These are phyloP conservation scores for Candida lessepsii DNA, from an alignment of 805 yeast genomes.

Conservation along the genomic window DNA sequence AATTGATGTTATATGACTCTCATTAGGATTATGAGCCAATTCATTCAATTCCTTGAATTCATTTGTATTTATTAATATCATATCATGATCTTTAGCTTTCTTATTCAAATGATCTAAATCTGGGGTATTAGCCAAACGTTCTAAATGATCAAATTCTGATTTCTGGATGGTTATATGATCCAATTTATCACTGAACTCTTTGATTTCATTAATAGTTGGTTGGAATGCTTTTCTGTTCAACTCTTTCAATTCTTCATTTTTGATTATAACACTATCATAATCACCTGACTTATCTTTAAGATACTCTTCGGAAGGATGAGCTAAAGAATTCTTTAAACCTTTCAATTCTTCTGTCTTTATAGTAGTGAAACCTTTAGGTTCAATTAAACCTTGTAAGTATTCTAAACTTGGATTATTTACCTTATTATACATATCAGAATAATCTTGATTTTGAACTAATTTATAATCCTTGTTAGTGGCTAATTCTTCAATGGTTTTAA, in stretches of 20 bases:
- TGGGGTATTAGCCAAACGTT: conserved; percentile 9
- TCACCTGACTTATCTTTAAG: conserved; percentile 8
- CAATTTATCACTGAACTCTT: conserved; percentile 9
- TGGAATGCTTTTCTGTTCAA: conserved; percentile 4
- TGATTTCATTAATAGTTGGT: conserved; percentile 12
- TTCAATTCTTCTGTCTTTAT: conserved; percentile 13
- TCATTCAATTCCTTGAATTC: conserved; percentile 18
- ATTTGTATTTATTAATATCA: conserved; percentile 5
- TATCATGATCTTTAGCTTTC: conserved; percentile 5
- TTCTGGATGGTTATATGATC: conserved; percentile 20
- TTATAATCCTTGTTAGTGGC: conserved; percentile 19
- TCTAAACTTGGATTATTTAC: conserved; percentile 22
- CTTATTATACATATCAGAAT: conserved; percentile 12
- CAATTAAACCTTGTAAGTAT: no score
- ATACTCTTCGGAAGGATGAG: conserved; percentile 13
- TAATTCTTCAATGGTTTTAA: conserved; percentile 20
- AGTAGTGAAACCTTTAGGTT: conserved; percentile 7
- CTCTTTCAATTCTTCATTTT: conserved; percentile 1
- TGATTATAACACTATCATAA: conserved; percentile 4
- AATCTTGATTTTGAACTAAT: conserved; percentile 18
- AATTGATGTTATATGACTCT: conserved; percentile 16
- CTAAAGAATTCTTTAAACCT: conserved; percentile 5
- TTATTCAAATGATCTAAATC: conserved; percentile 9
- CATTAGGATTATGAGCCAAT: conserved; percentile 23
- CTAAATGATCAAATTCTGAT: conserved; percentile 17